These are phyloP conservation scores for Fragaria ananassa DNA, from an alignment of 306 rosid genomes.

Conservation along the genomic window DNA sequence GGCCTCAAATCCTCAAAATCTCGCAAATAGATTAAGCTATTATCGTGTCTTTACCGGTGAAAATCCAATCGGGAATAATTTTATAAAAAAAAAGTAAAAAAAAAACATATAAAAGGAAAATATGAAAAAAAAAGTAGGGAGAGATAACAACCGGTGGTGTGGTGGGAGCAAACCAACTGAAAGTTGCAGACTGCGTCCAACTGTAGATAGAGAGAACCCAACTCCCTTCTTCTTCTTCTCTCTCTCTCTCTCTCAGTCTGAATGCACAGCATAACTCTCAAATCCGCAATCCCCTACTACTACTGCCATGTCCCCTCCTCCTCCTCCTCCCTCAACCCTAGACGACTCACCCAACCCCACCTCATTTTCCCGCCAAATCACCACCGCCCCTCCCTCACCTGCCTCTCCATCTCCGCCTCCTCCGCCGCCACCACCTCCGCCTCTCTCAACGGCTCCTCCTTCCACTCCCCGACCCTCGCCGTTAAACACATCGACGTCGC, in stretches of 20 bases:
- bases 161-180: background rate
- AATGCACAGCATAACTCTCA: conserved; percentile 57
- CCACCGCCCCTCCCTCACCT: conserved; percentile 14
- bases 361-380: conserved; percentile 17
- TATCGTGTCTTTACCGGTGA: too few relatives aligned
- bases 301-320: conserved; percentile 34
- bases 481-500: conserved; percentile 66
- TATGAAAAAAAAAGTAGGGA: too few relatives aligned
- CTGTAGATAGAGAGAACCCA: background rate
- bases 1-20: too few relatives aligned
- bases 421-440: background rate
- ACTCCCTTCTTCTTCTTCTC: background rate
- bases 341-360: background rate
- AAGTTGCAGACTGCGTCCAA: background rate
- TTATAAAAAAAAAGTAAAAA: too few relatives aligned
- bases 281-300: conserved; percentile 26
- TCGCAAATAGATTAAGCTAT: too few relatives aligned
- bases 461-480: conserved; percentile 23
- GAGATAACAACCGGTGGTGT: background rate
- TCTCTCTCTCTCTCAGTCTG: conserved; percentile 27
- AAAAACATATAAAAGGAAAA: too few relatives aligned
- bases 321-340: conserved; percentile 19
- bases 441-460: conserved; percentile 22
- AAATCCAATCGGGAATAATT: too few relatives aligned
- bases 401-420: background rate